Evolutionary conservation across 495 filamentous ascomycete species (phyloP).

Genomic region (Aspergillus incahuasiensis): DNA sequence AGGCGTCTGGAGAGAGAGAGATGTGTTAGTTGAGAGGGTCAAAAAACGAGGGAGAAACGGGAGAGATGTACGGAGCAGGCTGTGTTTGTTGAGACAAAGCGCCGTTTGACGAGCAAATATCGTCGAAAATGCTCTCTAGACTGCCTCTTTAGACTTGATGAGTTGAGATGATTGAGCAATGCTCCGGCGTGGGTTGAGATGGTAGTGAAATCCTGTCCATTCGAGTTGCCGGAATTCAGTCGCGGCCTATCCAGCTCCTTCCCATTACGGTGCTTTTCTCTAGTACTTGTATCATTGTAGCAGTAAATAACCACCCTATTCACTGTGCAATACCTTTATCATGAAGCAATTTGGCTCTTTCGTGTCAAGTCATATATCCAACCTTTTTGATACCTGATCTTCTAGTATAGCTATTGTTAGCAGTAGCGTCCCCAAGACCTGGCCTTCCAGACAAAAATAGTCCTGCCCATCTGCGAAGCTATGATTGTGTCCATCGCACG

Average conservation of each 20-base stretch:
- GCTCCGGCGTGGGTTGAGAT: constrained; percentile 12
- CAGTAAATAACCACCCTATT: constrained; percentile 11
- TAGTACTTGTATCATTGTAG: neutral
- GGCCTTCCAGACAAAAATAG: too few species aligned
- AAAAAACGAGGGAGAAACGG: neutral
- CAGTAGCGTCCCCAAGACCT: too few species aligned
- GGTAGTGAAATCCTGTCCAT: neutral
- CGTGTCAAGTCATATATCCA: constrained; percentile 4
- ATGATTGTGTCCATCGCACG: constrained; percentile 9
- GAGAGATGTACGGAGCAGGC: neutral
- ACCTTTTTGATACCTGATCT: constrained; percentile 6
- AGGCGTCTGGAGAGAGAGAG: too few species aligned
- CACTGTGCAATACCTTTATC: constrained; percentile 8
- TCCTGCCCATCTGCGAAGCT: neutral
- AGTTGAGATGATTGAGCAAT: too few species aligned
- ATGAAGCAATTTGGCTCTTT: neutral
- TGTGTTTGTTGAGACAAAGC: neutral
- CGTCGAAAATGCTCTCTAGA: constrained; percentile 9
- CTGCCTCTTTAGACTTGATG: constrained; percentile 14
- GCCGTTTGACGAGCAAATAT: constrained; percentile 1
- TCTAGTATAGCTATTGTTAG: constrained; percentile 34
- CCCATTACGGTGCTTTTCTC: neutral
- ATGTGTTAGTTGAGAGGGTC: too few species aligned
- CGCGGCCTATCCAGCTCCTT: neutral
- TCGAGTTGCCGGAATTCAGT: neutral